Base-by-base conservation (phyloP, 2,329 filamentous ascomycete species). In the Fonsecaea nubica region DNA sequence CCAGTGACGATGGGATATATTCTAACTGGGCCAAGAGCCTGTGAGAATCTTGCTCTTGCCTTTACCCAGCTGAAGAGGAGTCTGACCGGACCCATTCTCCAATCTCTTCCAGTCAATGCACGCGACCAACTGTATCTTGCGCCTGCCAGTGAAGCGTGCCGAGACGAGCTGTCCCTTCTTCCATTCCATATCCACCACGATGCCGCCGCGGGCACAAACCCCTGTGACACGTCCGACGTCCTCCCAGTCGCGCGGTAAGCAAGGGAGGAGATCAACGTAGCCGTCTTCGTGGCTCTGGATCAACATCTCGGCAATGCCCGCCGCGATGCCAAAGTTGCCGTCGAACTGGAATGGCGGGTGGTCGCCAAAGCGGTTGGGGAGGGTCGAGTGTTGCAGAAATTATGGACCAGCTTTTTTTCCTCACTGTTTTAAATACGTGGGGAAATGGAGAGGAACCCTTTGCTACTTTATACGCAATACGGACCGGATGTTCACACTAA, bases 281-380 rank as follows among this genome's bases (percentile, higher is more conserved):
- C 52, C 61, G 25, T 57, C 61, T 71, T 63, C 75, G 18, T 48
- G 56, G 69, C 72, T 77, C 68, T 84, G 81, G 13, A 83, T 65
- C 38, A 84, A 65, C 74, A 80, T 81, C 72, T 84, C 82, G 1
- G 80, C 68, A 13, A 84, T 80, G 1, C 80, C 83, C 3, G 80
- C 80, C n/a, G 78, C 78, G 1, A 79, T 79, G 1, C 83, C 83
- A 66, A 84, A 82, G 61, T 84, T 85, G 0, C 82, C 82, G 69
- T 85, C 82, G 25, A 83, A 83, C 67, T 84, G 82, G 67, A 84
- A 84, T 12, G 79, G 80, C 0, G 80, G 81, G 53, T 82, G 80
- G 7, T 76, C 77, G 58, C 83, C 81, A 2, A 84, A 69, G 63
- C 83, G 70, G 69, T 83, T 84, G 1, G 78, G 76, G 18, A 82